Percentiles rank a stretch among this genome's conserved stretches.
Evolutionary conservation across 1,284 basidiomycete genomes (phyloP).

Genomic region (Malassezia psittaci): DNA sequence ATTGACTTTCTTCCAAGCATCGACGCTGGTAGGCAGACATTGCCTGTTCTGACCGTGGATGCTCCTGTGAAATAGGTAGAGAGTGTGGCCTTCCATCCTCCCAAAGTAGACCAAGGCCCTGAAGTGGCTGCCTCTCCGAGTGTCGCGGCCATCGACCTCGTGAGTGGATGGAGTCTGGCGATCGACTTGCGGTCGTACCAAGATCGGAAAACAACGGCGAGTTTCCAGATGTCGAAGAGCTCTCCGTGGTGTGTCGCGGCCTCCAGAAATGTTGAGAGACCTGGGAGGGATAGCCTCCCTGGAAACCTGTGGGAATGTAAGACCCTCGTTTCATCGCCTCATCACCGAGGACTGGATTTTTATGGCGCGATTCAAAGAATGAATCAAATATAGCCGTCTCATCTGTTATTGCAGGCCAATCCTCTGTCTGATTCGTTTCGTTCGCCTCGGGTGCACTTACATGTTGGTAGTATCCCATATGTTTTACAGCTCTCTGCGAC

Average conservation of each 20-base stretch:
- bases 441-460: too few relatives aligned
- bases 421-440: too few relatives aligned
- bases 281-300: neutral
- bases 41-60: neutral
- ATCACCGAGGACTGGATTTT: neutral
- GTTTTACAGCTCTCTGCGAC: too few relatives aligned
- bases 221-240: conserved; percentile 6
- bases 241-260: neutral
- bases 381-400: neutral
- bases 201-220: conserved; percentile 15
- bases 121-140: neutral
- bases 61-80: neutral
- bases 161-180: neutral
- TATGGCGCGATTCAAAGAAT: neutral
- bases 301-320: neutral
- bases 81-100: neutral
- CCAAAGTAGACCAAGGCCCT: neutral
- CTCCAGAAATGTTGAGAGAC: neutral
- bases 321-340: too few relatives aligned
- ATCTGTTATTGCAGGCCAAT: neutral
- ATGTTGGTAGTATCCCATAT: too few relatives aligned
- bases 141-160: neutral
- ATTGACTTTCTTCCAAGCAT: neutral
- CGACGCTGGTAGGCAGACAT: neutral
- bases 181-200: neutral